Evolutionary conservation across 2,329 filamentous ascomycete genomes (phyloP), one percentile per base, ranked within the genome.

Genomic region (Aureobasidium vineae): DNA sequence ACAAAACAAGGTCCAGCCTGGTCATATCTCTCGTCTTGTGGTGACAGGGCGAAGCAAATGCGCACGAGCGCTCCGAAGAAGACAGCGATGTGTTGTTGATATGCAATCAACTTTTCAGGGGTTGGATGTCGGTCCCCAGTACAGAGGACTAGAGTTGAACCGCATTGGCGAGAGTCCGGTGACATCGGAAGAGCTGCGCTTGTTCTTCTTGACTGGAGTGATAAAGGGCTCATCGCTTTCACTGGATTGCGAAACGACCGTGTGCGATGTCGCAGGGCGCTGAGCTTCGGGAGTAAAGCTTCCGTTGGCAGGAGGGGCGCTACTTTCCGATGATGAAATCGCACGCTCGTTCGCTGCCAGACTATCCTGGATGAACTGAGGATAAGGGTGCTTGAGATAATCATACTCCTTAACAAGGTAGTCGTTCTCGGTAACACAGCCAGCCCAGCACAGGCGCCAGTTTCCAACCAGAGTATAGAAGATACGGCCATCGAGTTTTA

Each of bases 361-460:
- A n/a, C 50, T 52, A 21, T 66, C 53, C 33, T 65, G 53, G 13
- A 63, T 64, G 38, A 61, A 66, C 15, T 28, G 65, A 41, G 43
- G 70, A 86, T 74, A 69, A 78, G 68, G 68, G 19, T 66, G 66
- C 23, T 68, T 65, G 26, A 69, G 49, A 16, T 65, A 63, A 28
- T 68, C 79, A 71, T 89, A 89, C 73, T 90, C 88, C 70, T 88
- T 82, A 71, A 90, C 86, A 41, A 92, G 88, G 73, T 85, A 94
- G 70, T 87, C 87, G 69, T 91, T 88, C 77, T 98, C 94, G 15
- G 90, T 96, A 81, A 89, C 92, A 80, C 94, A 98, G 10, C 94
- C 94, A 76, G 95, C 92, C 94, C 94, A 98, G 80, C 94, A 98
- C 71, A 96, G 89, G 72, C 92, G 88, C 94, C 94, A 98, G 75